Evolutionary conservation across 805 yeast genomes (phyloP).

Genomic region (Candida orba): DNA sequence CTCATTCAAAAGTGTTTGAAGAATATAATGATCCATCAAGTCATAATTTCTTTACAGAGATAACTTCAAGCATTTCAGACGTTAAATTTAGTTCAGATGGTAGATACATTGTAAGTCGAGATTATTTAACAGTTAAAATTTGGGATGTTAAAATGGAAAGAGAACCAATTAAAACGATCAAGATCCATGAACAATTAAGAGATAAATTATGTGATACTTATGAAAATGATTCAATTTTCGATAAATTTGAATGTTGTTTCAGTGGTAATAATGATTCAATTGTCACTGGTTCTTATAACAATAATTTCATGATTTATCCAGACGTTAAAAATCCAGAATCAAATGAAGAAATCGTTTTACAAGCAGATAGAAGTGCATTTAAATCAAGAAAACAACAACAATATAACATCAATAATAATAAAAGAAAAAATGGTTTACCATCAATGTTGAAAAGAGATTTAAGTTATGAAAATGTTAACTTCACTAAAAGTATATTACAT

Average conservation of each 20-base stretch:
- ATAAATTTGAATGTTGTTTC: constrained; percentile 94
- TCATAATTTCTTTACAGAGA: constrained; percentile 95
- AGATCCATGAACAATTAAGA: constrained; percentile 90
- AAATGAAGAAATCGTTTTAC: constrained; percentile 64
- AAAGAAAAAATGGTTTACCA: constrained; percentile 29
- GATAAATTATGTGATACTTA: constrained; percentile 94
- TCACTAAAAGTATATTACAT: constrained; percentile 89
- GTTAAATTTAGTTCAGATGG: constrained; percentile 91
- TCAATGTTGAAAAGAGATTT: constrained; percentile 38
- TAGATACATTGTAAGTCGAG: constrained; percentile 91
- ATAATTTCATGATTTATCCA: constrained; percentile 95
- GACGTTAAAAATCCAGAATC: constrained; percentile 46
- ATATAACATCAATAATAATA: constrained; percentile 21
- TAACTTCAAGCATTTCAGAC: constrained; percentile 89
- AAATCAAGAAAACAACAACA: constrained; percentile 58
- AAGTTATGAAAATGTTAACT: constrained; percentile 67
- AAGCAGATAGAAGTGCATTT: constrained; percentile 97
- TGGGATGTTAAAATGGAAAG: constrained; percentile 99
- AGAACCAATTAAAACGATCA: constrained; percentile 88
- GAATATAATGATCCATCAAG: constrained; percentile 88
- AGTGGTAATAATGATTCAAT: constrained; percentile 87
- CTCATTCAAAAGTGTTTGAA: constrained; percentile 80
- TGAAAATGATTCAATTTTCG: constrained; percentile 97
- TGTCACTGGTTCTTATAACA: constrained; percentile 96
- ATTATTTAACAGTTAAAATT: constrained; percentile 92